phyloP scores from a whole-genome alignment of 352 stramenopile species.

The Phytophthora nicotianae region DNA sequence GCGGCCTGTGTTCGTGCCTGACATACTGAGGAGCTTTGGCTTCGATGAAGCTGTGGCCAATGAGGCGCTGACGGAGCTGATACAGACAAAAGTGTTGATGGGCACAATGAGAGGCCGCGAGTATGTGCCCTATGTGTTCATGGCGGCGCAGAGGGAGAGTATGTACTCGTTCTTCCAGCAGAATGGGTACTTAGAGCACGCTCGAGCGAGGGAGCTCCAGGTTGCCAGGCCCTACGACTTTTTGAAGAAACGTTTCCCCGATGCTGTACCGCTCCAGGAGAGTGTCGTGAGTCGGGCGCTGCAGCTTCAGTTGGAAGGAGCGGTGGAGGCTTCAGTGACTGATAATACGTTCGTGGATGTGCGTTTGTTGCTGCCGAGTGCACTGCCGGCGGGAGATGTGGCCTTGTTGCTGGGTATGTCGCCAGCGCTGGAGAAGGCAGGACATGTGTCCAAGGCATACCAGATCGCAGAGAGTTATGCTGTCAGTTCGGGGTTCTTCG shows the following conservation, averaged over 20 bases:
- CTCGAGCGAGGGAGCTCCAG: conserved; percentile 61
- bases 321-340: conserved; percentile 73
- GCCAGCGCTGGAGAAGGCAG: conserved; percentile 34
- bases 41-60: conserved; percentile 75
- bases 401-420: conserved; percentile 59
- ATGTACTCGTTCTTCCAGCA: conserved; percentile 89
- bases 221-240: conserved; percentile 76
- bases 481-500: conserved; percentile 66
- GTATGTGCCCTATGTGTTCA: conserved; percentile 82
- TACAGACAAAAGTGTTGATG: conserved; percentile 58
- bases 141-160: conserved; percentile 70
- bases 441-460: conserved; percentile 35
- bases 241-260: conserved; percentile 67
- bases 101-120: conserved; percentile 70
- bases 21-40: conserved; percentile 55
- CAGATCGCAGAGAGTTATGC: conserved; percentile 66
- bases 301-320: conserved; percentile 70
- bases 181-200: conserved; percentile 79
- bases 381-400: conserved; percentile 49
- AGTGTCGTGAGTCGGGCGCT: conserved; percentile 67
- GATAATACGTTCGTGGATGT: conserved; percentile 72
- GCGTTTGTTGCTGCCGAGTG: conserved; percentile 63
- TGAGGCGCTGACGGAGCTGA: conserved; percentile 62
- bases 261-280: conserved; percentile 68
- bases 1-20: conserved; percentile 70